phyloP scores from a whole-genome alignment of 768 basidiomycete species.

The Boletus tomentosulus region DNA sequence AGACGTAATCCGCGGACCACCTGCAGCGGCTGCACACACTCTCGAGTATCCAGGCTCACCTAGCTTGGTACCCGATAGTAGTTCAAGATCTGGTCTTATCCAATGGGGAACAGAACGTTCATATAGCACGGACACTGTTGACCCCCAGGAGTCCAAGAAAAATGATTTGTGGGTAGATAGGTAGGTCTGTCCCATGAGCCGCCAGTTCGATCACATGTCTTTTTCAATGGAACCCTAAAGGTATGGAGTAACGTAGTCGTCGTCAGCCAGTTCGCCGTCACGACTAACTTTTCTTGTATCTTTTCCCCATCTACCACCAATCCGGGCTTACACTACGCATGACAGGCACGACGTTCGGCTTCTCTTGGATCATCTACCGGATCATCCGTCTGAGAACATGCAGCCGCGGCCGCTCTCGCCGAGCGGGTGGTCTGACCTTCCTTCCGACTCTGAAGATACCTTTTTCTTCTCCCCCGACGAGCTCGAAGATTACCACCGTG shows the following conservation, averaged over 20 bases:
- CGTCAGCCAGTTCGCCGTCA: neutral
- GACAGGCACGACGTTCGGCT: conserved; percentile 79
- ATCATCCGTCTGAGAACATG: neutral
- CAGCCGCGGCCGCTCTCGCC: conserved; percentile 39
- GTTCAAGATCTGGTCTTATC: conserved; percentile 34
- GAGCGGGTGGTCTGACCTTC: conserved; percentile 77
- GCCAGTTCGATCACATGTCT: conserved; percentile 5
- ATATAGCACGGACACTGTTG: conserved; percentile 2
- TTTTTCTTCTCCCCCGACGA: conserved; percentile 75
- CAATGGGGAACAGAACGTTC: conserved; percentile 24
- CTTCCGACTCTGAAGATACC: conserved; percentile 81
- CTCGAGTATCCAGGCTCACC: conserved; percentile 27
- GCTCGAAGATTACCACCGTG: conserved; percentile 57
- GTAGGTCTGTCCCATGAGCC: conserved; percentile 47
- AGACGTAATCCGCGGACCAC: conserved; percentile 55
- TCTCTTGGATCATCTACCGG: conserved; percentile 52
- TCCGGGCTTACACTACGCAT: conserved; percentile 17
- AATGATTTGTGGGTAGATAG: conserved; percentile 70
- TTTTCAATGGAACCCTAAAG: conserved; percentile 3
- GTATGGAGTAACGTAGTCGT: conserved; percentile 9
- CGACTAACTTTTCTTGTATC: conserved; percentile 12
- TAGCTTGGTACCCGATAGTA: conserved; percentile 4
- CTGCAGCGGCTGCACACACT: conserved; percentile 35
- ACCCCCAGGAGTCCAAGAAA: neutral
- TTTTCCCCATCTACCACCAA: conserved; percentile 11